Evolutionary conservation across 108 stramenopile species (phyloP), one percentile per base, ranked within the genome.

Genomic region (Epithemia pelagica): DNA sequence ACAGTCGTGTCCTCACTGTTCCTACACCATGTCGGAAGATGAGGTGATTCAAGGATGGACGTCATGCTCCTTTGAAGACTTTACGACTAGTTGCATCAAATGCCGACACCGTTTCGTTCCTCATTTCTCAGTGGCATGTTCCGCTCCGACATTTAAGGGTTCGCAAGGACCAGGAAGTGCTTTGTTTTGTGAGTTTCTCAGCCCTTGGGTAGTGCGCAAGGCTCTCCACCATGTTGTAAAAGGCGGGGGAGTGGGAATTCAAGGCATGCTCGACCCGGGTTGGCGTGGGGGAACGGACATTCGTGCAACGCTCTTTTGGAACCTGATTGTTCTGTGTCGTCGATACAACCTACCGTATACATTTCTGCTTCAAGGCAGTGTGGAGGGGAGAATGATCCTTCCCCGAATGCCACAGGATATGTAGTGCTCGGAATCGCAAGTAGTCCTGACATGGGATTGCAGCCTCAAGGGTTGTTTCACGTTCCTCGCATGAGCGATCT

Each of bases 251-350:
- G 65, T 80, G 31, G 83, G 83, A 15, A 67, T 90, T 27, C 77
- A 85, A 28, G 59, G 31, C 1, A 76, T 95, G 20, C 61, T 92
- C 54, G 77, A 92, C 68, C 88, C 86, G n/a, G 74, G 74, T 26
- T 90, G 85, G 69, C 77, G 88, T 10, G 72, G 77, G 19, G 85
- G 84, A 27, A 70, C 57, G 24, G 88, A 79, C 33, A 77, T 90
- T 24, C 78, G 81, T 58, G 79, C 87, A 21, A 92, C 90, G 1
- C 53, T 95, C 54, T 95, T 83, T 85, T 95, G 90, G 90, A 95
- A 95, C 65, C 65, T 92, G 66, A 82, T 95, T 55, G 89, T 88
- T 28, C 71, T 78, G 59, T 87, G 87, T 62, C 78, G 64, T 30
- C 74, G 85, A 22, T 82, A 87, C 72, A 70, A 80, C 46, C 67